phyloP scores from a whole-genome alignment of 1,284 basidiomycete species.

The Cystobasidiaceae sp. region DNA sequence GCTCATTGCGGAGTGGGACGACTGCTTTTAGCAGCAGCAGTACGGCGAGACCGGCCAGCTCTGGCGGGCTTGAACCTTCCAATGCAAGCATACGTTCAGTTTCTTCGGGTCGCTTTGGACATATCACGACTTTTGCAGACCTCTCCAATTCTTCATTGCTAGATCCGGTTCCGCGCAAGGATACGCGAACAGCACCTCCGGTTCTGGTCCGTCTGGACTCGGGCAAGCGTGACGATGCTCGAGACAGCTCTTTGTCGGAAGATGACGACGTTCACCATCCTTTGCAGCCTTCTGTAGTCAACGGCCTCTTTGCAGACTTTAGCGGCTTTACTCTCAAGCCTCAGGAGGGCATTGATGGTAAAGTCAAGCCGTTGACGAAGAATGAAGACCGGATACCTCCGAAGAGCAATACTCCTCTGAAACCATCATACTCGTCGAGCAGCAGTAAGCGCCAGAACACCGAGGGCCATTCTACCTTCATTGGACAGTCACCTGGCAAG shows the following conservation, averaged over 20 bases:
- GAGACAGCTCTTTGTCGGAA: no score
- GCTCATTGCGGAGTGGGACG: neutral
- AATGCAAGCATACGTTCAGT: neutral
- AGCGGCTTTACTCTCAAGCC: neutral
- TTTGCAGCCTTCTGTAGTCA: neutral
- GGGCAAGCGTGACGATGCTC: no score
- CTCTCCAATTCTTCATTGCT: neutral
- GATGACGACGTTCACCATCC: no score
- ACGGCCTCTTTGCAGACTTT: constrained; percentile 14
- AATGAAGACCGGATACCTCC: no score
- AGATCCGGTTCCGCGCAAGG: no score
- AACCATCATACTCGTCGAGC: neutral
- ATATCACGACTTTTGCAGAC: neutral
- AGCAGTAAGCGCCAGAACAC: no score
- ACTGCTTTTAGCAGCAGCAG: neutral
- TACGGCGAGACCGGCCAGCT: constrained; percentile 3
- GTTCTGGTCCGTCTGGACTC: neutral
- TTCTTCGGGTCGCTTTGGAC: neutral
- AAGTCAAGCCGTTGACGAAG: no score
- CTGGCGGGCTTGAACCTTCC: constrained; percentile 19
- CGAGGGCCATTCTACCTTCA: no score
- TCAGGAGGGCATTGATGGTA: no score
- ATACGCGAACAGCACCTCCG: no score
- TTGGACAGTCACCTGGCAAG: no score
- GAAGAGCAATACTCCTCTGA: no score